Evolutionary conservation across 129 eudicot genomes (phyloP), one percentile per base, ranked within the genome.

Genomic region (Artemisia tridentata): DNA sequence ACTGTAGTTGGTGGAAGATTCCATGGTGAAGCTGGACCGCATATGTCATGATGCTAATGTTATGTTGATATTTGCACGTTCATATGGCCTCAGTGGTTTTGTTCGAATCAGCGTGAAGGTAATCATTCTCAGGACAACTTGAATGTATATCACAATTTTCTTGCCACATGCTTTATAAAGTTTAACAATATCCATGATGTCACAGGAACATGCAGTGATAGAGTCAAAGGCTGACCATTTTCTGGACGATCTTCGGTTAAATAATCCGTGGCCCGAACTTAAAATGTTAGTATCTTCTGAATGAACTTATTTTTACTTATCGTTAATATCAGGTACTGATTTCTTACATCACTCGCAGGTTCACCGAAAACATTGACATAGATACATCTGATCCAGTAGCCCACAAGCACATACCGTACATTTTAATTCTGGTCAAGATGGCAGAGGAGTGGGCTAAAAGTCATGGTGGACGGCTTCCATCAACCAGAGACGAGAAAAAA

Each of bases 151-250:
- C 15, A 45, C 17, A 10, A n/a, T 2, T 23, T 21, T 13, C 23
- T 45, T 46, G 51, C 1, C 21, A 45, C 23, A 58, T 50, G 51
- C 5, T 11, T 58, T 15, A 4, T 45, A 45, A 17, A 43, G 45
- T 5, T 23, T 67, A 27, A 61, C 45, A 38, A 23, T 7, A 29
- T 70, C 27, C 19, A 49, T 56, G 43, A 12, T 65, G 16, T 38
- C 55, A 63, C 89, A 95, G 99, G 99, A 95, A 80, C 99, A 95
- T 77, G 45, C 93, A 48, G 96, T 95, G 15, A 86, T 90, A 55
- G 99, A 95, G 74, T 90, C 99, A 56, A 95, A 95, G 83, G 97
- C 99, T 72, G 97, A 95, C 41, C 99, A 95, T 73, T 90, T 88
- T 75, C 83, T 90, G 68, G 99, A 95, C 56, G 99, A 90, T 79